Conservation (phyloP, 164 flowering plant species). For the Aristolochia contorta region DNA sequence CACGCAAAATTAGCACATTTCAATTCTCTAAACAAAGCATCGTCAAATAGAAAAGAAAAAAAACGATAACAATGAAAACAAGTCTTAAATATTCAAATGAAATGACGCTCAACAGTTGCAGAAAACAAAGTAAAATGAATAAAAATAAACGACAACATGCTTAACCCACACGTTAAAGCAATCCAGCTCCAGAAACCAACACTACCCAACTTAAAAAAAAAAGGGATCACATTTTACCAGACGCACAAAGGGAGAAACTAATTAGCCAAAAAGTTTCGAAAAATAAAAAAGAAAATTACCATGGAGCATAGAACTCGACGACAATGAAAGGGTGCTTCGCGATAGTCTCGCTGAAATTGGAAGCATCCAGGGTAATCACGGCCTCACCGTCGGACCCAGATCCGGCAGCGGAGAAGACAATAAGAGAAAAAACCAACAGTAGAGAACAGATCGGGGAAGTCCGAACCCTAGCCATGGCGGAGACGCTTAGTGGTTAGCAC, state of each 20-base stretch:
- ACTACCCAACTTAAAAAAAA: too few species aligned
- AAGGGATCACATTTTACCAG: neutral
- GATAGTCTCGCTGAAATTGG: constrained; percentile 64
- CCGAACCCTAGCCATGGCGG: constrained; percentile 28
- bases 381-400: constrained; percentile 25
- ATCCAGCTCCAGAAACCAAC: neutral
- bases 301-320: constrained; percentile 94
- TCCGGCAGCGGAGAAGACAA: constrained; percentile 10
- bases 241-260: neutral
- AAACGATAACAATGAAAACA: too few species aligned
- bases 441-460: constrained; percentile 12
- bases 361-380: constrained; percentile 65
- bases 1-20: too few species aligned
- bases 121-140: too few species aligned
- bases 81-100: too few species aligned
- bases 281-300: constrained; percentile 28
- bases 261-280: neutral
- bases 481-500: too few species aligned
- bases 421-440: constrained; percentile 6
- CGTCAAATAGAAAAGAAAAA: too few species aligned
- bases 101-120: too few species aligned
- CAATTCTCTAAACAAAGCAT: too few species aligned
- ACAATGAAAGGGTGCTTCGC: constrained; percentile 63
- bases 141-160: too few species aligned
- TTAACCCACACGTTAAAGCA: too few species aligned